These are phyloP conservation scores for Aureobasidium subglaciale DNA, from an alignment of 2,329 filamentous ascomycete genomes.

Conservation along the genomic window DNA sequence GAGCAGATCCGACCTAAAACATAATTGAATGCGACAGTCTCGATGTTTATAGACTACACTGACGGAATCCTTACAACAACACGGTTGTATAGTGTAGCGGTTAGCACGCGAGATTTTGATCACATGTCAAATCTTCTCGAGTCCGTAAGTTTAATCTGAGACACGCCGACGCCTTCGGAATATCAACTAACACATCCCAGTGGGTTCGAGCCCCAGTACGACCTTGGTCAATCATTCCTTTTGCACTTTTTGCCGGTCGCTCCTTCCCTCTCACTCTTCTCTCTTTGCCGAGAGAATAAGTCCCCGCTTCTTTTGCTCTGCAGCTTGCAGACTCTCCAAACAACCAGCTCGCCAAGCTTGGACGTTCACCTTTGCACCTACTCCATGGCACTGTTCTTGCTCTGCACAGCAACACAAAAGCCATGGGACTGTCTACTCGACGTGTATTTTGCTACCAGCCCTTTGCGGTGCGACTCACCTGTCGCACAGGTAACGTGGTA, in stretches of 20 bases:
- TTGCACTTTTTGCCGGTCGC: not conserved
- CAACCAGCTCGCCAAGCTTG: too few species aligned
- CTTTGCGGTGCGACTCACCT: not conserved
- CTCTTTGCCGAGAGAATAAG: not conserved
- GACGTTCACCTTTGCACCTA: too few species aligned
- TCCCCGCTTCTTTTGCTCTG: not conserved
- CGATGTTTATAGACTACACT: too few species aligned
- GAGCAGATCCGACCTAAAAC: too few species aligned
- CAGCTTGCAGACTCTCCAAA: too few species aligned
- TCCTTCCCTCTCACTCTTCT: not conserved
- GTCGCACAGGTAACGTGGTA: not conserved
- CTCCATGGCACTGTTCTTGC: too few species aligned
- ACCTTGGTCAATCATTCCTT: not conserved
- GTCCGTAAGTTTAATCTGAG: not conserved
- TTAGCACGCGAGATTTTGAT: constrained; percentile 15
- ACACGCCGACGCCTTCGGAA: too few species aligned
- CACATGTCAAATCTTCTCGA: not conserved
- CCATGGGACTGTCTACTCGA: too few species aligned
- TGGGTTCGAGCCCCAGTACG: constrained; percentile 11
- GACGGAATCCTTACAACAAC: not conserved
- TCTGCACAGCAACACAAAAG: too few species aligned
- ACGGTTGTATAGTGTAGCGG: constrained; percentile 15
- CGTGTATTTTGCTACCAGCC: too few species aligned
- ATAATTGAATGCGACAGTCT: too few species aligned
- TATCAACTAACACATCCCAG: too few species aligned